A percentile compares a stretch with the other conserved stretches of the same genome.
These are phyloP conservation scores for Drechslerella dactyloides DNA, from an alignment of 2,329 filamentous ascomycete species.

Conservation along the genomic window DNA sequence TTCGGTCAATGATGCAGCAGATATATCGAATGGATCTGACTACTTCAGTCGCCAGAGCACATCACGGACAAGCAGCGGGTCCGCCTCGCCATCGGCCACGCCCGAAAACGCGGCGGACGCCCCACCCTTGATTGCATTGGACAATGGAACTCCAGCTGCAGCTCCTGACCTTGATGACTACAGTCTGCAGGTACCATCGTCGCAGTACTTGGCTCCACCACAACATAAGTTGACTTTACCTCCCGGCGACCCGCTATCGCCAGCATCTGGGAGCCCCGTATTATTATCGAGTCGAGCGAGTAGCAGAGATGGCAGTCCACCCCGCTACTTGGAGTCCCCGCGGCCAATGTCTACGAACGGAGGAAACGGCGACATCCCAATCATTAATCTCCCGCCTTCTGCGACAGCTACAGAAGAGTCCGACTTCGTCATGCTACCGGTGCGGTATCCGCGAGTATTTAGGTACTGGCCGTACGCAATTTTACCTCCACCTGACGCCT, in stretches of 20 bases:
- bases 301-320: constrained; percentile 31
- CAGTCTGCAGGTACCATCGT: constrained; percentile 32
- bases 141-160: constrained; percentile 22
- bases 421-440: constrained; percentile 36
- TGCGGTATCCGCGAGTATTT: constrained; percentile 63
- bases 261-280: constrained; percentile 24
- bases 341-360: constrained; percentile 29
- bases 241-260: constrained; percentile 13
- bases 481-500: constrained; percentile 73
- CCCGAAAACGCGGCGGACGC: constrained; percentile 12
- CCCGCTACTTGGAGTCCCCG: constrained; percentile 29
- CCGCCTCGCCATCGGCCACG: constrained; percentile 4
- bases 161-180: constrained; percentile 22
- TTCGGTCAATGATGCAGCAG: constrained; percentile 66
- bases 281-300: constrained; percentile 26
- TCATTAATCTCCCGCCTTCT: constrained; percentile 38
- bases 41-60: constrained; percentile 29
- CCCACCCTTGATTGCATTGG: constrained; percentile 28
- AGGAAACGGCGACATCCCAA: constrained; percentile 32
- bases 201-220: constrained; percentile 36
- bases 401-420: constrained; percentile 32
- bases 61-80: constrained; percentile 1
- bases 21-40: constrained; percentile 31
- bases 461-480: constrained; percentile 82
- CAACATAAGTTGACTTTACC: constrained; percentile 17